Base-by-base conservation (phyloP, 2,329 filamentous ascomycete genomes). In the Fusarium xyrophilum region DNA sequence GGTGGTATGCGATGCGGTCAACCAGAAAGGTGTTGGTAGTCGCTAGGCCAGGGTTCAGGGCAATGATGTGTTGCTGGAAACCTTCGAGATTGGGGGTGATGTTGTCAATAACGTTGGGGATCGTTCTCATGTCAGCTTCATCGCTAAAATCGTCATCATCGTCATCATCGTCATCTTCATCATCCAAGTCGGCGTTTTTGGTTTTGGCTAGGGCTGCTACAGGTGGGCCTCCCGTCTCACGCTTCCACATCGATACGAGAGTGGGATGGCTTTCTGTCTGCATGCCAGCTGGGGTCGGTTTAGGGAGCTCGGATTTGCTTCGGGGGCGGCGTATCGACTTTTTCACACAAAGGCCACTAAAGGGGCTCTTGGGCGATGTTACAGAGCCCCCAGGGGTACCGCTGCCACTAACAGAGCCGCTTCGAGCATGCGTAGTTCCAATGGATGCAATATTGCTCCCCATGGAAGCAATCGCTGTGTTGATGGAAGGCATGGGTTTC, bases 1-100 rank as follows among this genome's bases (percentile, higher is more conserved):
- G 93, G 74, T 97, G 93, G 68, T 92, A 87, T 1, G 91, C 92
- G 70, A 97, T 91, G 46, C 93, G 89, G 32, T 96, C 91, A 17
- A 95, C 86, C 67, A 97, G 83, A 77, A 88, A 89, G 33, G 74
- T 79, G 71, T 86, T 84, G 7, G 74, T 84, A 12, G 84, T 82
- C 12, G 68, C 82, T 60, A 97, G 82, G 14, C 84, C 81, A n/a
- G 93, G 92, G 73, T 96, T 96, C 43, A 96, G 80, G 62, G 86
- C 84, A 46, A 88, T 80, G 21, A 95, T 86, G 74, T 97, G 91
- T 27, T 87, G 84, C 69, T 88, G 89, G 79, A 97, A 97, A 0
- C 93, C 93, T 63, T 89, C 86, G 27, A 89, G 80, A 21, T 88
- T 93, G 2, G 93, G 91, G 13, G 88, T 85, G 63, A 95, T 91